Percentiles rank a stretch among this genome's conserved stretches.
Evolutionary conservation across 108 stramenopile genomes (phyloP).

Genomic region (Discostella pseudostelligera): DNA sequence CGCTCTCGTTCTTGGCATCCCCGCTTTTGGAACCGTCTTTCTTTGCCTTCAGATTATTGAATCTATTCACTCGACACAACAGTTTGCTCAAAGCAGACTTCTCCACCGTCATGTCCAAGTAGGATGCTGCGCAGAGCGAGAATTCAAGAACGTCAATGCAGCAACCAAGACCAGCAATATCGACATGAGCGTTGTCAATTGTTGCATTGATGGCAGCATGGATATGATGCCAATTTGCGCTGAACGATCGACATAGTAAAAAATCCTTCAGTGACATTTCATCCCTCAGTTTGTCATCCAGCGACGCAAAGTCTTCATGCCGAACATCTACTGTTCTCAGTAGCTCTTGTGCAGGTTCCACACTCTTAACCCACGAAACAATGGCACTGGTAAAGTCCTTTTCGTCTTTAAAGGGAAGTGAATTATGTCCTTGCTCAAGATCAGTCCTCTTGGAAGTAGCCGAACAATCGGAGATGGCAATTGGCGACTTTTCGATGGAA

Average conservation of each 20-base stretch:
- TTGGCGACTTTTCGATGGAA: constrained; percentile 70
- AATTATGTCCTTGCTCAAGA: constrained; percentile 15
- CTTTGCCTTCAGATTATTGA: constrained; percentile 51
- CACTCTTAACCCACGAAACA: constrained; percentile 55
- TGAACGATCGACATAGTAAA: constrained; percentile 53
- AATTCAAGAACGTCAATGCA: constrained; percentile 77
- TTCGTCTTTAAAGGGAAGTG: constrained; percentile 39
- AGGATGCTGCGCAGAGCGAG: constrained; percentile 74
- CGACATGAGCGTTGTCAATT: constrained; percentile 74
- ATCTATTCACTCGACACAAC: constrained; percentile 65
- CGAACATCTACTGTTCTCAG: constrained; percentile 69
- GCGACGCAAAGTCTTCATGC: constrained; percentile 48
- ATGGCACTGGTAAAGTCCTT: constrained; percentile 35
- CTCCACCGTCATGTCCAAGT: constrained; percentile 78
- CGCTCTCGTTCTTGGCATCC: neutral
- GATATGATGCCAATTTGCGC: constrained; percentile 71
- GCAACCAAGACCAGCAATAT: constrained; percentile 60
- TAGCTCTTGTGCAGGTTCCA: constrained; percentile 69
- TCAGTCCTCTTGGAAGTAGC: constrained; percentile 11
- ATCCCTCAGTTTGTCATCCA: constrained; percentile 45
- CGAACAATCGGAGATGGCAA: constrained; percentile 40
- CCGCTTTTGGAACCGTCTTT: constrained; percentile 8
- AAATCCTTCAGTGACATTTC: constrained; percentile 43
- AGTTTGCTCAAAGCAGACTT: constrained; percentile 69
- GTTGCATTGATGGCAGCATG: constrained; percentile 71